A percentile compares a stretch with the other conserved stretches of the same genome.
phyloP scores from a whole-genome alignment of 208 protist genomes.

The Wallacemonas sp. region DNA sequence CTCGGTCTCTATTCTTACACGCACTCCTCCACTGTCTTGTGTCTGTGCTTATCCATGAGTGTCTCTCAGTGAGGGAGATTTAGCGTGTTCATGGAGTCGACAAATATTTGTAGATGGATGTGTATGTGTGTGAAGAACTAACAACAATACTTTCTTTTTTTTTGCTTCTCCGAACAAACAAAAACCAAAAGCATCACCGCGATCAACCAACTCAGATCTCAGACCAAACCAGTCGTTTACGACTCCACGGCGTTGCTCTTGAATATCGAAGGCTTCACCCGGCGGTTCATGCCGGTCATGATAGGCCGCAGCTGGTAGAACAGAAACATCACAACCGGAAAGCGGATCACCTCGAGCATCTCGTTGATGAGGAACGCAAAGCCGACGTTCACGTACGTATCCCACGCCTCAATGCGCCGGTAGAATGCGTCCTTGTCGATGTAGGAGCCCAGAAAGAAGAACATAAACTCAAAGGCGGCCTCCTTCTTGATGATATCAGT shows the following conservation, averaged over 20 bases:
- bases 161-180: background rate
- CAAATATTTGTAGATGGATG: too few species aligned
- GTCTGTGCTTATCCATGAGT: too few species aligned
- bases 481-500: constrained; percentile 72
- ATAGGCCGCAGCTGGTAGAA: constrained; percentile 69
- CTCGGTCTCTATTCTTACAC: too few species aligned
- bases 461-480: constrained; percentile 71
- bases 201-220: too few species aligned
- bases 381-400: constrained; percentile 84
- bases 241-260: constrained; percentile 8
- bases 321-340: constrained; percentile 75
- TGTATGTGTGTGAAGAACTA: too few species aligned
- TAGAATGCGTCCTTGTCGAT: constrained; percentile 79
- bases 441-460: constrained; percentile 54
- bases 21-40: too few species aligned
- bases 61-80: too few species aligned
- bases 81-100: too few species aligned
- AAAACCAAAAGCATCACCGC: too few species aligned
- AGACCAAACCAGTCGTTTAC: too few species aligned
- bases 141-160: too few species aligned
- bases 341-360: constrained; percentile 70
- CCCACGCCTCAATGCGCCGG: constrained; percentile 73
- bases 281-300: constrained; percentile 53
- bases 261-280: constrained; percentile 73
- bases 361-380: constrained; percentile 92